phyloP scores from a whole-genome alignment of 2,329 filamentous ascomycete species.

The Neonectria faginata region DNA sequence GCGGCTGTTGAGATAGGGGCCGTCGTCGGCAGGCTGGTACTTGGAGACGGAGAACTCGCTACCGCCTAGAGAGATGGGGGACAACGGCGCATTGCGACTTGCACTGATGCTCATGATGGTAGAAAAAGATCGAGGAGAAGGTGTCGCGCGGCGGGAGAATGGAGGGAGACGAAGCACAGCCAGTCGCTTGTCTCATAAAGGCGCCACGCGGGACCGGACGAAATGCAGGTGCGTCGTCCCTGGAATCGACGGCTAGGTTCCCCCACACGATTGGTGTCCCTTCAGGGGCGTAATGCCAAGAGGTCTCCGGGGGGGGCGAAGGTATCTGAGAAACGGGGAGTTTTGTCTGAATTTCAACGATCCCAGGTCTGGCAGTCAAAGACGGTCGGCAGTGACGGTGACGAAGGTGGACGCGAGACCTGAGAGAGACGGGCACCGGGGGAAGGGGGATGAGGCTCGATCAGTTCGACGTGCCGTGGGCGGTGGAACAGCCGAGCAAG shows the following conservation, averaged over 20 bases:
- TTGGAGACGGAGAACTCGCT: conserved; percentile 84
- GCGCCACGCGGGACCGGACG: conserved; percentile 44
- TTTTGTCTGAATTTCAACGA: conserved; percentile 3
- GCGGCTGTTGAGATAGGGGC: conserved; percentile 65
- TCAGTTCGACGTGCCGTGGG: conserved; percentile 16
- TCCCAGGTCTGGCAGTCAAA: conserved; percentile 10
- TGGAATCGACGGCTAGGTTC: conserved; percentile 44
- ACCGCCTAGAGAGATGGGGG: conserved; percentile 84
- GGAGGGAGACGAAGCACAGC: conserved; percentile 43
- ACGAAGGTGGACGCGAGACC: conserved; percentile 6
- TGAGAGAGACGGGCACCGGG: conserved; percentile 24
- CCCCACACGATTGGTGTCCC: conserved; percentile 45
- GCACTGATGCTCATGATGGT: conserved; percentile 69
- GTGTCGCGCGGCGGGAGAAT: conserved; percentile 38
- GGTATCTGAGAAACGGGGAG: conserved; percentile 23
- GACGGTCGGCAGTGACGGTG: conserved; percentile 24
- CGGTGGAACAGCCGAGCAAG: conserved; percentile 28
- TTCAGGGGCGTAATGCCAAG: conserved; percentile 46
- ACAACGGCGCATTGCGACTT: conserved; percentile 79
- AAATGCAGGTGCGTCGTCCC: conserved; percentile 43
- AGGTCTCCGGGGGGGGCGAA: conserved; percentile 37
- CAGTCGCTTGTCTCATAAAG: conserved; percentile 46
- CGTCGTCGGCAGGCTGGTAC: conserved; percentile 70
- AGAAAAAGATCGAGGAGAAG: conserved; percentile 39
- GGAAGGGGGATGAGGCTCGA: conserved; percentile 19